These are phyloP conservation scores for Leishmania guyanensis DNA, from an alignment of 208 protist genomes.

Conservation along the genomic window DNA sequence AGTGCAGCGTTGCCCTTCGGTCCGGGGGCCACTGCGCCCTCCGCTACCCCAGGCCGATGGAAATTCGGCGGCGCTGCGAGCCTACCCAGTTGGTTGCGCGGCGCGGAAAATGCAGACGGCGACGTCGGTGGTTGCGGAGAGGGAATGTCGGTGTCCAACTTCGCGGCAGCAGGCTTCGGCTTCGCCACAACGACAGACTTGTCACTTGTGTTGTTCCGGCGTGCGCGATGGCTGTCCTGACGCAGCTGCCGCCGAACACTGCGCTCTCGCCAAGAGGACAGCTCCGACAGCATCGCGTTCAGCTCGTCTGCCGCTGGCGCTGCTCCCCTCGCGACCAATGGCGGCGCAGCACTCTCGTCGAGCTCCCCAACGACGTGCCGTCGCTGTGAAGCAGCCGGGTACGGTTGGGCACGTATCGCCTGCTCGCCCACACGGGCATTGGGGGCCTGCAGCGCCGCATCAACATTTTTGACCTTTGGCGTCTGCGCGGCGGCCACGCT, in stretches of 20 bases:
- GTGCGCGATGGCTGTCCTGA: background rate
- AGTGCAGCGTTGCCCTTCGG: background rate
- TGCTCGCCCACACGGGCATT: background rate
- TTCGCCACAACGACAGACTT: background rate
- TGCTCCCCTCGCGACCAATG: background rate
- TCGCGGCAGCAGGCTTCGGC: background rate
- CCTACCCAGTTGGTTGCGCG: background rate
- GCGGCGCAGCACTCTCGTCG: background rate
- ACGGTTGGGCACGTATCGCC: background rate
- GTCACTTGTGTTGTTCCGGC: background rate
- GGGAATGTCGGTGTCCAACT: background rate
- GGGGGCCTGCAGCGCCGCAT: background rate
- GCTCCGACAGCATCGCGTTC: slow-evolving; percentile 24
- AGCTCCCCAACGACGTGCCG: background rate
- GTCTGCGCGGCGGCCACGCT: background rate
- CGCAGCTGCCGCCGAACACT: slow-evolving; percentile 24
- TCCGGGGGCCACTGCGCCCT: background rate
- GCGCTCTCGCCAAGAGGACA: slow-evolving; percentile 34
- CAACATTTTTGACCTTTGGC: background rate
- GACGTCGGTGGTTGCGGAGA: background rate
- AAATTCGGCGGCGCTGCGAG: background rate
- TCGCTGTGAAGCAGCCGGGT: background rate
- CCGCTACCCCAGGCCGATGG: background rate
- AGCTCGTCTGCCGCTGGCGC: slow-evolving; percentile 16
- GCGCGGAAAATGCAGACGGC: background rate